Base-by-base conservation (phyloP, 805 yeast species). In the Blastobotrys robertii region DNA sequence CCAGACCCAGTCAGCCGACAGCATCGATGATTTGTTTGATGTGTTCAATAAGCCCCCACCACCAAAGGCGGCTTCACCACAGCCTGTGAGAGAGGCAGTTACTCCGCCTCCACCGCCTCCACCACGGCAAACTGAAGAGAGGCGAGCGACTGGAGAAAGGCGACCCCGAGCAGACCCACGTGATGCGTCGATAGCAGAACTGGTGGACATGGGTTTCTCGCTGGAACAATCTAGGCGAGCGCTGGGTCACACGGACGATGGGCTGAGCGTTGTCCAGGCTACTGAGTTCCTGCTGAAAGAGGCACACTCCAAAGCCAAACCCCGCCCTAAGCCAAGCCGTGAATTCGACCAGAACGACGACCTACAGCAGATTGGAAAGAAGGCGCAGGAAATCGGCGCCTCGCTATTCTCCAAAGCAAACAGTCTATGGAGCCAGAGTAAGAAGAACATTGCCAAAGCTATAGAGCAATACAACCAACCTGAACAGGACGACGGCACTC, bases 141-240 rank as follows among this genome's bases (percentile, higher is more conserved):
- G 29, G 7, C 28, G 22, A 6, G 15, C 38, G 8, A 6, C 38
- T 14, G n/a, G n/a, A n/a, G n/a, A n/a, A n/a, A n/a, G n/a, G n/a
- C 12, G 28, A 12, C 33, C 42, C 9, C 29, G 32, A 12, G 48
- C 15, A 9, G 49, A 54, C 28, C 51, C 49, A 2, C 22, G 51
- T 12, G 59, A 55, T 34, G 46, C 45, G 25, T 68, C 76, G 1
- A 56, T 84, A 12, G 90, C 90, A 0, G 83, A 77, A 50, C 65
- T 84, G 35, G 61, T 83, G 2, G 92, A 84, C 46, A 85, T 85
- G 77, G 95, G 95, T 2, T 85, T 85, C 53, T 60, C 80, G 1
- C 64, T 73, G 1, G 78, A 75, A 1, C 73, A 69, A 41, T 77
- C 92, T 3, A 70, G 68, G 19, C 61, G 63, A 2, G 94, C 94